Conservation (phyloP, 1,284 basidiomycete genomes). For the Naganishia liquefaciens region DNA sequence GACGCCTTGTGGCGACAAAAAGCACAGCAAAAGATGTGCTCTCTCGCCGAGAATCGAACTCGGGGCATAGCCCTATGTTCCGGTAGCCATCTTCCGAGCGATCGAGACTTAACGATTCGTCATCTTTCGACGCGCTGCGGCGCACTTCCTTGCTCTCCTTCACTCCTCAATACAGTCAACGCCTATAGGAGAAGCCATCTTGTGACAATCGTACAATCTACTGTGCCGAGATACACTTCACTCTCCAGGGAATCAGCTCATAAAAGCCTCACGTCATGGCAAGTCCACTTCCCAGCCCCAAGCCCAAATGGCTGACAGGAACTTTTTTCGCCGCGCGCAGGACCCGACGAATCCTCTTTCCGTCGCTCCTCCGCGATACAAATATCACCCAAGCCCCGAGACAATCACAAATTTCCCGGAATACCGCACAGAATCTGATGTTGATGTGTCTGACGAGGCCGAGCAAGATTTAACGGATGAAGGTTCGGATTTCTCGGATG, state of each 20-base stretch:
- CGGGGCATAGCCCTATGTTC: too few species aligned
- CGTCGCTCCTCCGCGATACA: constrained; percentile 24
- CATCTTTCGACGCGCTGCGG: neutral
- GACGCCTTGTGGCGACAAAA: too few species aligned
- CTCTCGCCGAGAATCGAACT: constrained; percentile 29
- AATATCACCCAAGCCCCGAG: constrained; percentile 23
- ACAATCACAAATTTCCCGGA: constrained; percentile 6
- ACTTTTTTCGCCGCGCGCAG: neutral
- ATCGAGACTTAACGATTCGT: neutral
- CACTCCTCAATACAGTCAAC: neutral
- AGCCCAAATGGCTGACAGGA: neutral
- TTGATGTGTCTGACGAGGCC: neutral
- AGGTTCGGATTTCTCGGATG: constrained; percentile 21
- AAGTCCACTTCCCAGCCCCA: neutral
- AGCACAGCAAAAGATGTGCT: neutral
- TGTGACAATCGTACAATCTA: too few species aligned
- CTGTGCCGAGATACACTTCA: too few species aligned
- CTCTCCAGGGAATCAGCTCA: too few species aligned
- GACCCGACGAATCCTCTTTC: constrained; percentile 26
- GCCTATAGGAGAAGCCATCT: too few species aligned
- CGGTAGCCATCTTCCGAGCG: too few species aligned
- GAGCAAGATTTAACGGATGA: constrained; percentile 6
- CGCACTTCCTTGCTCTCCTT: neutral
- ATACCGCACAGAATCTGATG: constrained; percentile 18
- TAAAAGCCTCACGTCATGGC: too few species aligned